Evolutionary conservation across 2,329 filamentous ascomycete genomes (phyloP), one percentile per base, ranked within the genome.

Genomic region (Ceratocystis colombiana): DNA sequence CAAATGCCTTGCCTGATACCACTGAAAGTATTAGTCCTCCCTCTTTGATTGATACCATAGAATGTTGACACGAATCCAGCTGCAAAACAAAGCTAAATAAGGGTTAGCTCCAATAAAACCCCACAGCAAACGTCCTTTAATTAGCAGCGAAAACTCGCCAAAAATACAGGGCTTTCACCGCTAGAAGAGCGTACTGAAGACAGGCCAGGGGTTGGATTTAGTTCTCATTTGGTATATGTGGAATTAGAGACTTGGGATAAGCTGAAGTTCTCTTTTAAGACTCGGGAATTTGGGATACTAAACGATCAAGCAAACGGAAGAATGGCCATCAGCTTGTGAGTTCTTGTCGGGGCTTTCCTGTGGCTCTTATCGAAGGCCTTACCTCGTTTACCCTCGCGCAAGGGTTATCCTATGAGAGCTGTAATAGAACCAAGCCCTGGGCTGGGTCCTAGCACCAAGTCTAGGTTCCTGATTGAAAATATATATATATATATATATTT

Each of bases 41-140:
- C 37, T 41, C 10, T 12, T 1, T 41, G 37, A 12, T 41, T 41
- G 10, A 37, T 4, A 41, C 10, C 37, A 41, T 12, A 41, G 37
- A 41, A 41, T 41, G 37, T 12, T 30, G 28, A 41, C 37, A 41
- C 37, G 8, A 41, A 7, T 41, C 37, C 37, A 41, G 37, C 10
- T 41, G 37, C 37, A 41, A 41, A 41, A 12, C 37, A 3, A 41
- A 41, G 41, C 20, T 22, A 46, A 57, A 48, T 45, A 62, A 62
- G 59, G 61, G 22, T 30, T 62, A 30, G 61, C 22, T 5, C 37
- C 22, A 8, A 17, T 33, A 12, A 22, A 50, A 28, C 53, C 6
- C 53, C 53, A 57, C 53, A 57, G 28, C 10, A 48, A 41, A 28
- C 15, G 17, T 48, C 61, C 61, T 63, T 63, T 63, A 63, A 63